phyloP scores from a whole-genome alignment of 2,329 filamentous ascomycete species.

The Fusarium proliferatum region DNA sequence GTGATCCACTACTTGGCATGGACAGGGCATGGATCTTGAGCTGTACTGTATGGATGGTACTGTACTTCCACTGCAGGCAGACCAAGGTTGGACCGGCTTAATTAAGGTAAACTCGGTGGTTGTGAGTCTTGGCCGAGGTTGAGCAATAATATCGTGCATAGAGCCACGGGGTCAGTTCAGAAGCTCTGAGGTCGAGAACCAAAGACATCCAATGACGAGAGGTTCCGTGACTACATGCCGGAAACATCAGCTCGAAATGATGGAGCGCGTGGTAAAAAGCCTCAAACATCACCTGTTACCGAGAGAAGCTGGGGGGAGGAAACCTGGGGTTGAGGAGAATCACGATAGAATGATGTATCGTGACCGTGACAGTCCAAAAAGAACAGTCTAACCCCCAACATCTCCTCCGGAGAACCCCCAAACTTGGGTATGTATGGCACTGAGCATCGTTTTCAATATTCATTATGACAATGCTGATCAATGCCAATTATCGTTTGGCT shows the following conservation, averaged over 20 bases:
- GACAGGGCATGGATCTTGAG: constrained; percentile 19
- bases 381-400: constrained; percentile 10
- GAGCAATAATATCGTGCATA: constrained; percentile 35
- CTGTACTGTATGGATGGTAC: constrained; percentile 18
- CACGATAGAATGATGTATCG: constrained; percentile 28
- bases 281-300: constrained; percentile 20
- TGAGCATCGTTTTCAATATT: not conserved
- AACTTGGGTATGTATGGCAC: not conserved
- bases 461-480: constrained; percentile 22
- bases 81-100: not conserved
- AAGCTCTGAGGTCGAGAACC: constrained; percentile 19
- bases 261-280: constrained; percentile 2
- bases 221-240: constrained; percentile 2
- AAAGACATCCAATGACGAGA: constrained; percentile 11
- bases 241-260: constrained; percentile 12
- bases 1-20: constrained; percentile 19
- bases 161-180: constrained; percentile 27
- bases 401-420: constrained; percentile 7
- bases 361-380: not conserved
- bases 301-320: not conserved
- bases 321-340: constrained; percentile 24
- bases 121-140: constrained; percentile 17
- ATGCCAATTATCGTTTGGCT: constrained; percentile 16
- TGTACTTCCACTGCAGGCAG: not conserved
- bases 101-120: not conserved